Evolutionary conservation across 768 basidiomycete genomes (phyloP), one percentile per base, ranked within the genome.

Genomic region (Neoboletus subvelutipes): DNA sequence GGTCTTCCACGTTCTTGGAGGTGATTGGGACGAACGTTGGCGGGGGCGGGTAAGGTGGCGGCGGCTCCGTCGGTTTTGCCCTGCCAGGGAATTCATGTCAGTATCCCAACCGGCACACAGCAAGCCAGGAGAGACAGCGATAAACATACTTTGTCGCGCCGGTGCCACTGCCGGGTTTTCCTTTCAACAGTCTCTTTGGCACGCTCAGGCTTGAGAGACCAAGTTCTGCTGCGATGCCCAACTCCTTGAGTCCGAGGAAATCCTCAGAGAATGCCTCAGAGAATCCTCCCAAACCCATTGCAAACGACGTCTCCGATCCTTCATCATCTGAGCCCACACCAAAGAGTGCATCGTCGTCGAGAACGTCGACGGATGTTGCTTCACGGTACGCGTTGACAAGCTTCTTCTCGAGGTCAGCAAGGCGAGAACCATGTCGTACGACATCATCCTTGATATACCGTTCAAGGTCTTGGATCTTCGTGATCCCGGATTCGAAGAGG

Each of bases 361-460:
- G 61, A 31, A 67, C 65, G 11, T 81, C 81, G 12, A 76, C 74
- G 3, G 75, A 68, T 13, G 78, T 77, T 39, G 84, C 83, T 63
- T 95, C 95, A 28, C 85, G 82, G 73, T 92, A 94, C 1, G 90
- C 90, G 37, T 85, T 79, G 54, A 86, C 81, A 18, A 97, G 82
- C 75, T 94, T 96, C 80, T 89, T 88, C 75, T 92, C 89, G 50
- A 95, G 75, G 45, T 95, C 94, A 2, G 71, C 65, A 22, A 98
- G 74, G 48, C 92, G 84, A 10, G 78, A 71, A 9, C 92, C 91
- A 65, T 96, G 87, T 45, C 91, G 81, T 63, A 92, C 78, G 40
- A 98, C 80, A 58, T 97, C 96, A 58, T 98, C 94, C 48, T 83
- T 83, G 67, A 98, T 83, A 68, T 97, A 94, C 13, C 86, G 80